Percentiles rank a stretch among this genome's conserved stretches.
Conservation (phyloP, 176 grass and related monocot species). For the Microstegium vimineum region DNA sequence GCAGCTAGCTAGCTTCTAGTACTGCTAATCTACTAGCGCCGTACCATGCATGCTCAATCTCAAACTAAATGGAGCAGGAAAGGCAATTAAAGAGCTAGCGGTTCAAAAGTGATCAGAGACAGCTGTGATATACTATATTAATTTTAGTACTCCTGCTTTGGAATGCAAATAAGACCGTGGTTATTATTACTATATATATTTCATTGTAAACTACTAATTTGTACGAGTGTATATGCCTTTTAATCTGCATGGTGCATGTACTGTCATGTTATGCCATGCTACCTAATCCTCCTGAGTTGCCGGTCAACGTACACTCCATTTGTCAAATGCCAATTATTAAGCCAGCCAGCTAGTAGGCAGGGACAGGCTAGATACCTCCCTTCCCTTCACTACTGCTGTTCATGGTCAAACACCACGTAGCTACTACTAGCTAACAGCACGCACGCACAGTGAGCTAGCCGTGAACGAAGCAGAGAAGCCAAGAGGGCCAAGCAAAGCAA, state of each 20-base stretch:
- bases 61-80: not conserved
- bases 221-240: not conserved
- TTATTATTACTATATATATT: not conserved
- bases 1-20: too few species aligned
- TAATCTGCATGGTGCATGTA: conserved; percentile 5
- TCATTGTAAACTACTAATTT: not conserved
- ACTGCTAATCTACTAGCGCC: not conserved
- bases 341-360: not conserved
- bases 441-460: conserved; percentile 23
- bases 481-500: not conserved
- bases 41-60: not conserved
- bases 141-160: too few species aligned
- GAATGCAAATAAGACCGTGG: conserved; percentile 12
- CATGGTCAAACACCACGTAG: conserved; percentile 13
- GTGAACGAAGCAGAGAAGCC: not conserved
- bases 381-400: not conserved
- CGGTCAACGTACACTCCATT: conserved; percentile 19
- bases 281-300: conserved; percentile 31
- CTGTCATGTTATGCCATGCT: conserved; percentile 36
- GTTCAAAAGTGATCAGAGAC: not conserved
- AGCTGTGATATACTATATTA: too few species aligned
- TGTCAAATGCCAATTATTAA: conserved; percentile 26
- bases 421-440: not conserved
- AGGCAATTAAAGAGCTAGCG: not conserved
- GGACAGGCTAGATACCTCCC: conserved; percentile 16